A percentile compares a stretch with the other conserved stretches of the same genome.
Evolutionary conservation across 257 asterid genomes (phyloP).

Genomic region (Apocynum venetum): DNA sequence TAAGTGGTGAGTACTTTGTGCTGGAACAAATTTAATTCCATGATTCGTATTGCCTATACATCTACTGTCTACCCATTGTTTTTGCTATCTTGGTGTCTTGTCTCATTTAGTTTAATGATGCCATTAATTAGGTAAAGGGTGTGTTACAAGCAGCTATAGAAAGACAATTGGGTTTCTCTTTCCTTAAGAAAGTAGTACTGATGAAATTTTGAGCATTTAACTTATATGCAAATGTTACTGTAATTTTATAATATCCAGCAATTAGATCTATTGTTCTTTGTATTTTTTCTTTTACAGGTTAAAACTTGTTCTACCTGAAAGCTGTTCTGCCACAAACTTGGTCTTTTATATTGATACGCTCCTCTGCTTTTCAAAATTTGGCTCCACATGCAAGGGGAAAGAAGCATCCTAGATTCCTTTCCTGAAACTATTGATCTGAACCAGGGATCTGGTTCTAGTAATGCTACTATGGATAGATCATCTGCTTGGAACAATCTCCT

Average conservation of each 20-base stretch:
- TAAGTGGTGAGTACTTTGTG: background rate
- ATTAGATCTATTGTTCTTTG: background rate
- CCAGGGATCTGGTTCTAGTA: slow-evolving; percentile 59
- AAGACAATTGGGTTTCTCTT: background rate
- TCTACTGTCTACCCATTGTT: background rate
- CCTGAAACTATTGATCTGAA: slow-evolving; percentile 73
- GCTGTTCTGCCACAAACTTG: slow-evolving; percentile 4
- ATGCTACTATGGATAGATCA: slow-evolving; percentile 44
- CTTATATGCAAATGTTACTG: background rate
- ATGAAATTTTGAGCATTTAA: background rate
- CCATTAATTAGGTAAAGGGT: background rate
- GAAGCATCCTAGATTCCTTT: slow-evolving; percentile 60
- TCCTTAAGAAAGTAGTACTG: background rate
- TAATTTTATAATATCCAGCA: background rate
- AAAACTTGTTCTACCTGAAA: slow-evolving; percentile 1
- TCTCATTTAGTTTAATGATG: background rate
- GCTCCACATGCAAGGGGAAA: slow-evolving; percentile 55
- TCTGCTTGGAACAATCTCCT: slow-evolving; percentile 43
- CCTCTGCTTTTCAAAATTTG: slow-evolving; percentile 9
- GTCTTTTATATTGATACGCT: slow-evolving; percentile 12
- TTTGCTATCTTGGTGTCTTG: background rate
- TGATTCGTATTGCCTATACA: background rate
- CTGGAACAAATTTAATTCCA: background rate
- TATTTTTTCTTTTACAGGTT: background rate
- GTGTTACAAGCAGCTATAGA: background rate